Conservation (phyloP, 306 rosid genomes). For the Begonia loranthoides region DNA sequence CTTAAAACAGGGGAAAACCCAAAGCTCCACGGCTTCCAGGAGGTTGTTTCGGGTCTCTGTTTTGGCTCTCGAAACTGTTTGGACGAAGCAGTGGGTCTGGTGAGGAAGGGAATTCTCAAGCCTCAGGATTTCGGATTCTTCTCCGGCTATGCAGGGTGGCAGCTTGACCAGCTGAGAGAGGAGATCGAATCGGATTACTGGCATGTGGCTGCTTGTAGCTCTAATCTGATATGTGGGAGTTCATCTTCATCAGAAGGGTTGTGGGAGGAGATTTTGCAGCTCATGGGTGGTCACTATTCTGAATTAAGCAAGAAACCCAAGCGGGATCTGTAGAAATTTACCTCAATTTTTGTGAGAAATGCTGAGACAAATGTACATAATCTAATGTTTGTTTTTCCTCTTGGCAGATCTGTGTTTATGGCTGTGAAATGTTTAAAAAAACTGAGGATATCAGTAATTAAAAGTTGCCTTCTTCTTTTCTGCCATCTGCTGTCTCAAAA, state of each 20-base stretch:
- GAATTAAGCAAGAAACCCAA: slow-evolving; percentile 91
- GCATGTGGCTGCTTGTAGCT: slow-evolving; percentile 96
- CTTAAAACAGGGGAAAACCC: slow-evolving; percentile 49
- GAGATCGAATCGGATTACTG: slow-evolving; percentile 90
- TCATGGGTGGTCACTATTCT: slow-evolving; percentile 91
- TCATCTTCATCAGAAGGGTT: slow-evolving; percentile 53
- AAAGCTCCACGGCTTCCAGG: slow-evolving; percentile 66
- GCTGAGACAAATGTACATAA: slow-evolving; percentile 42
- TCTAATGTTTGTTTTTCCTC: slow-evolving; percentile 26
- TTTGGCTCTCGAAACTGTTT: slow-evolving; percentile 85
- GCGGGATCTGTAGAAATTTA: slow-evolving; percentile 61
- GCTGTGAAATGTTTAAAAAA: too few species aligned
- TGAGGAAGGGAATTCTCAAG: slow-evolving; percentile 74
- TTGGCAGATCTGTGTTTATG: slow-evolving; percentile 11
- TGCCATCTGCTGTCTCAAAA: too few species aligned
- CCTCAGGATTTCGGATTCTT: slow-evolving; percentile 84
- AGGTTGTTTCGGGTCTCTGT: slow-evolving; percentile 82
- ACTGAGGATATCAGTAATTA: too few species aligned
- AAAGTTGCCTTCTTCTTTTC: too few species aligned
- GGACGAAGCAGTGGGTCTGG: slow-evolving; percentile 74
- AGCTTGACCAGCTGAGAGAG: slow-evolving; percentile 79
- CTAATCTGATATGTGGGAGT: slow-evolving; percentile 49
- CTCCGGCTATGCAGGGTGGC: slow-evolving; percentile 99
- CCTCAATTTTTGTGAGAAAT: slow-evolving; percentile 6
- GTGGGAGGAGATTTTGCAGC: slow-evolving; percentile 91